These are phyloP conservation scores for Thyridium curvatum DNA, from an alignment of 2,329 filamentous ascomycete species.

Conservation along the genomic window DNA sequence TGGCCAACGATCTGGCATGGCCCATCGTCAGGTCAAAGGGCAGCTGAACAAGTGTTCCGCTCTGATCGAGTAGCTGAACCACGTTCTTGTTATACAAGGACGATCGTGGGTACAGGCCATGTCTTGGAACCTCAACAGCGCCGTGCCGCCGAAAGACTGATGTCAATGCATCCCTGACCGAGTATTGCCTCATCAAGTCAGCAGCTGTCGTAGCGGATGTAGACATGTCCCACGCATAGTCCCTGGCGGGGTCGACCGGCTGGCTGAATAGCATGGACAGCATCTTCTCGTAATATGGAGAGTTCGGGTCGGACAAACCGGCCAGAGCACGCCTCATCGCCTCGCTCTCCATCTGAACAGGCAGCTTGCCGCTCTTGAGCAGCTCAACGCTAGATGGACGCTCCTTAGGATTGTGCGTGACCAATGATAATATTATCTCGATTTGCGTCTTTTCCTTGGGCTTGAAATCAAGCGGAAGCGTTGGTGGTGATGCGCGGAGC, in stretches of 20 bases:
- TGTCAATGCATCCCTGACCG: slow-evolving; percentile 68
- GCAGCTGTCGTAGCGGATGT: slow-evolving; percentile 43
- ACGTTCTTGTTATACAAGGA: slow-evolving; percentile 69
- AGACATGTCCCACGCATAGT: slow-evolving; percentile 71
- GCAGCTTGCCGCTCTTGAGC: slow-evolving; percentile 77
- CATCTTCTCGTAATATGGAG: slow-evolving; percentile 85
- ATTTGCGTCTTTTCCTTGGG: slow-evolving; percentile 65
- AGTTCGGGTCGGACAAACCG: slow-evolving; percentile 73
- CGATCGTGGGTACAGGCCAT: slow-evolving; percentile 75
- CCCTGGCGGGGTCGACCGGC: slow-evolving; percentile 71
- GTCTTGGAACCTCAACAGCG: slow-evolving; percentile 72
- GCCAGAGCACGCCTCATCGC: slow-evolving; percentile 78
- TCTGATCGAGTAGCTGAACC: slow-evolving; percentile 74
- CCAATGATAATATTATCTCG: slow-evolving; percentile 70
- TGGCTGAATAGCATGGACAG: slow-evolving; percentile 77
- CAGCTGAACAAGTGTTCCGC: slow-evolving; percentile 85
- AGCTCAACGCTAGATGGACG: slow-evolving; percentile 79
- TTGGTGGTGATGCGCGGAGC: slow-evolving; percentile 61
- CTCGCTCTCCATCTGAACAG: slow-evolving; percentile 88
- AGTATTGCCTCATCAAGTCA: slow-evolving; percentile 63
- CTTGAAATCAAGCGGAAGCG: slow-evolving; percentile 68
- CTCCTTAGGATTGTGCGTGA: slow-evolving; percentile 76
- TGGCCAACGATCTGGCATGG: slow-evolving; percentile 77
- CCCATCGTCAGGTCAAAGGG: slow-evolving; percentile 90
- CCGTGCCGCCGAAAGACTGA: slow-evolving; percentile 85